Percentiles rank a stretch among this genome's conserved stretches.
Conservation (phyloP, 2,329 filamentous ascomycete genomes). For the Aspergillus jensenii region DNA sequence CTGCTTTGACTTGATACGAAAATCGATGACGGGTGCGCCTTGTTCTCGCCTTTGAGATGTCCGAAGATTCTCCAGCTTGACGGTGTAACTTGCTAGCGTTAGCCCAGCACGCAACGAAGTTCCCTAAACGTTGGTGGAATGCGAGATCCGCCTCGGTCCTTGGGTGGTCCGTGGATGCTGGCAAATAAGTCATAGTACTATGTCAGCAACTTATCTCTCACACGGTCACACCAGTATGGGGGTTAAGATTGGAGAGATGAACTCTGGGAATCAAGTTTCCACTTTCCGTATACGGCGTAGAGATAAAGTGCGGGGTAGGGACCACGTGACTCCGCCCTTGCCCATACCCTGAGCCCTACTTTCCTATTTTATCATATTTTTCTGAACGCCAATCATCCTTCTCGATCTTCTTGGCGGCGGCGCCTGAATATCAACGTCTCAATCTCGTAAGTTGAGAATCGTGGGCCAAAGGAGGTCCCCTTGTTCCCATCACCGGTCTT, state of each 20-base stretch:
- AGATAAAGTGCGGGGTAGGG: conserved; percentile 5
- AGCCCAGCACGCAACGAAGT: background rate
- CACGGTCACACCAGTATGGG: too few relatives aligned
- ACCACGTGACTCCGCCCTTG: background rate
- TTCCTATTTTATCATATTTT: background rate
- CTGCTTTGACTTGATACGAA: background rate
- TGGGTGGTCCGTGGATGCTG: background rate
- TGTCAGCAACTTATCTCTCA: background rate
- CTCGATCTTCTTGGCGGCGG: background rate
- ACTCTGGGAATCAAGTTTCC: too few relatives aligned
- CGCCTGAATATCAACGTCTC: background rate
- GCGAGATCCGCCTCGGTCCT: background rate
- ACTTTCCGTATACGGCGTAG: too few relatives aligned
- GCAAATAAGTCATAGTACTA: background rate
- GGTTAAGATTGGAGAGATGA: background rate
- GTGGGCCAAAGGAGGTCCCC: too few relatives aligned
- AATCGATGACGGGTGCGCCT: background rate
- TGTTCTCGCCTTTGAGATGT: background rate
- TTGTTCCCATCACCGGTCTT: background rate
- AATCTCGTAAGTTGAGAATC: background rate
- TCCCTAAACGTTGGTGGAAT: too few relatives aligned
- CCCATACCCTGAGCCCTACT: conserved; percentile 22
- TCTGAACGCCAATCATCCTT: conserved; percentile 13
- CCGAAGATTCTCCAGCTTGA: background rate
- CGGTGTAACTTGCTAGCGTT: background rate